These are phyloP conservation scores for Pichia paraexigua DNA, from an alignment of 805 yeast genomes.

Conservation along the genomic window DNA sequence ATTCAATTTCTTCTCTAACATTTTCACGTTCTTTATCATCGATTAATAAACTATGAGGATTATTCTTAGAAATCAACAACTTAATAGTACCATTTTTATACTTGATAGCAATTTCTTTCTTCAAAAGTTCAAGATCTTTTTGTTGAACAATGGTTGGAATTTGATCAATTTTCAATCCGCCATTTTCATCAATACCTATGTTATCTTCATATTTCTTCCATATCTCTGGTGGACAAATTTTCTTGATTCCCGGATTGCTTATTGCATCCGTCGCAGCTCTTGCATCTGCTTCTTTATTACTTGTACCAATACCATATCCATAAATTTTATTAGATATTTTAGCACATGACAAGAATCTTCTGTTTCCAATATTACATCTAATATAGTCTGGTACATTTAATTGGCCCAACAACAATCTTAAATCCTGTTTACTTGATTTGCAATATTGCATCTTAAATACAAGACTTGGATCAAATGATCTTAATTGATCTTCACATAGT, in stretches of 20 bases:
- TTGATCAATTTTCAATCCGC: slow-evolving; percentile 12
- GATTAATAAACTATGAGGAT: slow-evolving; percentile 5
- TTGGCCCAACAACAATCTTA: slow-evolving; percentile 43
- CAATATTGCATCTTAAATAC: slow-evolving; percentile 12
- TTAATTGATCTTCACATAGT: slow-evolving; percentile 33
- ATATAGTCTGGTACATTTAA: slow-evolving; percentile 48
- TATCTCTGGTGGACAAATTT: slow-evolving; percentile 8
- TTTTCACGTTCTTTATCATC: slow-evolving; percentile 2
- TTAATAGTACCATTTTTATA: slow-evolving; percentile 7
- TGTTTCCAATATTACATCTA: slow-evolving; percentile 25
- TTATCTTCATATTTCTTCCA: slow-evolving; percentile 11
- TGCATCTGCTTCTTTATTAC: slow-evolving; percentile 66
- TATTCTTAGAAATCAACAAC: slow-evolving; percentile 10
- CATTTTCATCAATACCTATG: slow-evolving; percentile 8
- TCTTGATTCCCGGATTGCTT: slow-evolving; percentile 10
- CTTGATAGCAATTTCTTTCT: slow-evolving; percentile 7
- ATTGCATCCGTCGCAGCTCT: slow-evolving; percentile 74
- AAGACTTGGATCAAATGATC: slow-evolving; percentile 11
- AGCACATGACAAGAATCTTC: slow-evolving; percentile 41
- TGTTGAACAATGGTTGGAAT: neutral
- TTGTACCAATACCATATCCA: slow-evolving; percentile 65
- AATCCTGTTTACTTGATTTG: slow-evolving; percentile 42
- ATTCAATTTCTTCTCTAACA: neutral
- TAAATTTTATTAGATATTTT: slow-evolving; percentile 52
- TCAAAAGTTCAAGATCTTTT: slow-evolving; percentile 4